Evolutionary conservation across 306 rosid species (phyloP), one percentile per base, ranked within the genome.

Genomic region (Cicer pinnatifidum): DNA sequence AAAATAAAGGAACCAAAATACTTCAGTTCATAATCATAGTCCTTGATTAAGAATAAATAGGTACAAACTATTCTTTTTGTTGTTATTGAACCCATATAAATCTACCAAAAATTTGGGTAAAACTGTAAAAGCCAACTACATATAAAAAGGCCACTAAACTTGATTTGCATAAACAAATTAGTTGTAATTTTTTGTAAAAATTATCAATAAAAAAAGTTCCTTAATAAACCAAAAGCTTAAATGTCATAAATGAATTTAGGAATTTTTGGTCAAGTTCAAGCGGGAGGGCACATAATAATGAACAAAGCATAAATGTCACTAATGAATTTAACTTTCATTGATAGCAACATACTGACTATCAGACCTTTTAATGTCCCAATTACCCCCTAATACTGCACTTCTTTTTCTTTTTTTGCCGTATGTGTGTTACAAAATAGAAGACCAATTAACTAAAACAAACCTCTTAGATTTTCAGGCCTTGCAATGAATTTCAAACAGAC

Each of bases 401-500:
- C 6, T 16, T 11, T 50, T 20, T 39, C 13, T 1, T 56, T 12
- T 15, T 13, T 28, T 43, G 33, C 6, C 28, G 57, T 9, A 6
- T 19, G 66, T 8, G 38, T 10, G 45, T 15, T 71, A 65, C 39
- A 20, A 41, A 39, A n/a, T 57, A 50, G 64, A 73, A 64, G 51
- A 72, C 41, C 43, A 63, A 9, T 68, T 39, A 71, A 71, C 41
- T 20, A 73, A 58, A 50, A 69, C 74, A 63, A 35, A 88, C 97
- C 93, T 88, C 80, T 82, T 40, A 92, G 90, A 86, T 89, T 89
- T 86, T 89, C 96, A n/a, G 90, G 88, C 61, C 61, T 77, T n/a
- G 97, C 90, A 59, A 88, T 63, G 63, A 92, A 92, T 79, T 78
- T 92, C 79, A 92, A 93, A 83, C 97, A 92, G 75, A 89, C 93